A percentile compares a stretch with the other conserved stretches of the same genome.
Conservation (phyloP, 441 rosid species). For the Rhodomyrtus psidioides region DNA sequence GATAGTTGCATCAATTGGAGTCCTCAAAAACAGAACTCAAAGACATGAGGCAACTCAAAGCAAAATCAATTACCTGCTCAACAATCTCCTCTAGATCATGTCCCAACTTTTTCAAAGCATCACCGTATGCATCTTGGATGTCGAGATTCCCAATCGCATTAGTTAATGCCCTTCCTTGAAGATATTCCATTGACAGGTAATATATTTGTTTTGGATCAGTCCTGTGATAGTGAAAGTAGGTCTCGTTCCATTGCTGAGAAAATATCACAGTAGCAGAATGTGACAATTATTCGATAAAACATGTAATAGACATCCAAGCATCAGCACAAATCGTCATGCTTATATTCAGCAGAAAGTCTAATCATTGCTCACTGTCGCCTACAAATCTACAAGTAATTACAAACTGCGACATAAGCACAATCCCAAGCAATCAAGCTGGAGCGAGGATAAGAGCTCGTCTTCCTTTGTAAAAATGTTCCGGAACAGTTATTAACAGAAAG, state of each 20-base stretch:
- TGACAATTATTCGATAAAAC: not conserved
- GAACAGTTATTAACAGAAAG: not conserved
- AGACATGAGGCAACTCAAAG: not conserved
- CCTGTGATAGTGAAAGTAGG: slow-evolving; percentile 68
- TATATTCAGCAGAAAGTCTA: not conserved
- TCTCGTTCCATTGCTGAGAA: slow-evolving; percentile 91
- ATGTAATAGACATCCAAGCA: not conserved
- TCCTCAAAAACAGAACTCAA: not conserved
- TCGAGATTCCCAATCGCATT: slow-evolving; percentile 82
- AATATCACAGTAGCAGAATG: not conserved
- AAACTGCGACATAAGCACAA: not conserved
- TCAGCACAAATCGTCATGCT: not conserved
- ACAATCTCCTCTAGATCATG: slow-evolving; percentile 75
- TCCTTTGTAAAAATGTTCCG: not conserved
- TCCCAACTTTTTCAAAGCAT: slow-evolving; percentile 70
- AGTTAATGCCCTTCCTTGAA: slow-evolving; percentile 94
- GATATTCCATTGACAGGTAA: slow-evolving; percentile 96
- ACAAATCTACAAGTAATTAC: not conserved
- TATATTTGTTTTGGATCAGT: slow-evolving; percentile 89
- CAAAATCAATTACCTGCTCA: slow-evolving; percentile 56
- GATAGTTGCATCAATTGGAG: not conserved
- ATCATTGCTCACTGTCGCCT: not conserved
- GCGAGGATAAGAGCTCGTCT: not conserved
- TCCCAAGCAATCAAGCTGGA: not conserved
- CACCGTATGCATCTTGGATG: slow-evolving; percentile 69